Evolutionary conservation across 495 filamentous ascomycete genomes (phyloP).

Genomic region (Xylaria longipes): DNA sequence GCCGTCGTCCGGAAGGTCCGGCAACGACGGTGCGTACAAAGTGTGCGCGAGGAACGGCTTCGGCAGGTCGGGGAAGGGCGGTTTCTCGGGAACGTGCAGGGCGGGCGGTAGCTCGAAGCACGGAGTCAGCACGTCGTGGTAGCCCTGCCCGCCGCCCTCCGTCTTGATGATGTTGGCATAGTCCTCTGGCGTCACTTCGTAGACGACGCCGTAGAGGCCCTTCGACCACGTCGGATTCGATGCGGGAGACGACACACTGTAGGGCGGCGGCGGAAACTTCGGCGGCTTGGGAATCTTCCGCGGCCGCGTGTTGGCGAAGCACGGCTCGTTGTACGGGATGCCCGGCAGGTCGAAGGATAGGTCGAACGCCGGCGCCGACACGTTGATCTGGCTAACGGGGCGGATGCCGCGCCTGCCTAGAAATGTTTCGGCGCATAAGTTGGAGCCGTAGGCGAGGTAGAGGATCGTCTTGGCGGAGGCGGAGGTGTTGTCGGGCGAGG

Average conservation of each 20-base stretch:
- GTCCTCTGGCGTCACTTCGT: constrained; percentile 84
- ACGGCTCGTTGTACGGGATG: constrained; percentile 86
- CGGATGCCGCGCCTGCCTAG: constrained; percentile 74
- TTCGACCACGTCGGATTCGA: constrained; percentile 64
- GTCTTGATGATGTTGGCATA: constrained; percentile 87
- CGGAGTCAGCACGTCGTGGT: constrained; percentile 80
- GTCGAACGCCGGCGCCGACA: constrained; percentile 75
- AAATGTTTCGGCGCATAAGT: constrained; percentile 79
- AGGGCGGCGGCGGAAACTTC: constrained; percentile 37
- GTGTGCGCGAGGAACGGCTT: constrained; percentile 54
- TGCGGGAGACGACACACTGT: constrained; percentile 34
- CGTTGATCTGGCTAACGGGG: constrained; percentile 78
- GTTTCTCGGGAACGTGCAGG: constrained; percentile 50
- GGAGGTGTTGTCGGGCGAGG: constrained; percentile 27
- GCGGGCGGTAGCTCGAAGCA: constrained; percentile 69
- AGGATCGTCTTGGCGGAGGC: constrained; percentile 62
- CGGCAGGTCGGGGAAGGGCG: constrained; percentile 45
- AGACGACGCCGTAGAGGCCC: constrained; percentile 89
- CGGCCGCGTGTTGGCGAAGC: constrained; percentile 81
- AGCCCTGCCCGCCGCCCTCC: constrained; percentile 83
- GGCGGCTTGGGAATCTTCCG: constrained; percentile 54
- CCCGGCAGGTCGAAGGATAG: constrained; percentile 87
- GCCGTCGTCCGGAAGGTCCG: constrained; percentile 29
- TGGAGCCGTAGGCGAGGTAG: constrained; percentile 96
- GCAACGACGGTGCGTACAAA: constrained; percentile 50